phyloP scores from a whole-genome alignment of 768 basidiomycete genomes.

The Suillus americanus region DNA sequence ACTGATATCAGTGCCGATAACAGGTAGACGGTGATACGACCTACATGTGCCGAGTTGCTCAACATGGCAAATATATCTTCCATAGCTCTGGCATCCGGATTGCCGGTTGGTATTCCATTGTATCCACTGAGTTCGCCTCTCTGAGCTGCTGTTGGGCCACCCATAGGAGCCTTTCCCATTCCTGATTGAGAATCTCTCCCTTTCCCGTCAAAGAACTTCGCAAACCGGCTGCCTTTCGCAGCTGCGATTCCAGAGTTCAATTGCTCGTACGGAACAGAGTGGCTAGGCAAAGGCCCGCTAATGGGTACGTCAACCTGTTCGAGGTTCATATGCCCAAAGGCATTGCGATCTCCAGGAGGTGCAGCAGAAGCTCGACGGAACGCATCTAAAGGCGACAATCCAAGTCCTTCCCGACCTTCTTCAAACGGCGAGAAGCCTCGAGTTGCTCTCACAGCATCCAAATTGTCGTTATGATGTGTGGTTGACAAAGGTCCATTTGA shows the following conservation, averaged over 20 bases:
- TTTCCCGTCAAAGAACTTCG: conserved; percentile 86
- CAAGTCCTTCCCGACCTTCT: conserved; percentile 30
- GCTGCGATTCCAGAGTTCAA: conserved; percentile 46
- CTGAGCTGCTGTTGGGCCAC: conserved; percentile 45
- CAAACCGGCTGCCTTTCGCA: conserved; percentile 79
- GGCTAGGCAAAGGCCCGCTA: conserved; percentile 17
- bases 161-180: conserved; percentile 38
- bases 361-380: conserved; percentile 19
- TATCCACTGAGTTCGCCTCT: conserved; percentile 45
- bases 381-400: conserved; percentile 18
- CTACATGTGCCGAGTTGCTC: conserved; percentile 72
- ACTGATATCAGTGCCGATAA: conserved; percentile 11
- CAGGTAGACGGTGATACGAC: conserved; percentile 18
- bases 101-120: conserved; percentile 35
- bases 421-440: conserved; percentile 60
- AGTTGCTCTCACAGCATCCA: conserved; percentile 15
- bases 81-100: conserved; percentile 59
- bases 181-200: conserved; percentile 40
- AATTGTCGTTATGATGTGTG: conserved; percentile 1
- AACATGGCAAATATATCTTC: conserved; percentile 84
- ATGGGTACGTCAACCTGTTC: conserved; percentile 24
- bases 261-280: conserved; percentile 24
- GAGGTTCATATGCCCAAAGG: conserved; percentile 14
- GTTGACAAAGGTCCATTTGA: conserved; percentile 3
- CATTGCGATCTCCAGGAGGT: conserved; percentile 20